phyloP scores from a whole-genome alignment of 371 early-diverging fungal species.

The Haplosporangium sp. region DNA sequence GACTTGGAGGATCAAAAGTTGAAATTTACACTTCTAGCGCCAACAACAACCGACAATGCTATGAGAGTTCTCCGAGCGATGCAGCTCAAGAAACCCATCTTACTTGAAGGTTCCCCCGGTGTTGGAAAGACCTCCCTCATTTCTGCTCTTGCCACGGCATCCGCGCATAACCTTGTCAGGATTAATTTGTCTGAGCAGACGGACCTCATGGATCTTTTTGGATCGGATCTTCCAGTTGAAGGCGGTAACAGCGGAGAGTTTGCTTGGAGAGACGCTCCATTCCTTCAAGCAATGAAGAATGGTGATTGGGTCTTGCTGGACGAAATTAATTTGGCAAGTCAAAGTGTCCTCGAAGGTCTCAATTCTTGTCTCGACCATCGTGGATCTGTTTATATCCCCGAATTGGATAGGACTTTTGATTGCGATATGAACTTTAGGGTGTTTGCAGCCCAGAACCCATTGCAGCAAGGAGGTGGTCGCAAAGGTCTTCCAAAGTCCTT shows the following conservation, averaged over 20 bases:
- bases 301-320: slow-evolving; percentile 99
- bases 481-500: slow-evolving; percentile 99
- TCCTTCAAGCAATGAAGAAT: slow-evolving; percentile 94
- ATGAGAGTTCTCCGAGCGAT: slow-evolving; percentile 95
- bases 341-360: slow-evolving; percentile 99
- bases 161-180: slow-evolving; percentile 90
- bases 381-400: slow-evolving; percentile 94
- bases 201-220: slow-evolving; percentile 99
- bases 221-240: slow-evolving; percentile 96
- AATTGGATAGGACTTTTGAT: slow-evolving; percentile 88
- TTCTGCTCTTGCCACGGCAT: slow-evolving; percentile 83
- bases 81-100: slow-evolving; percentile 92
- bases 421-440: slow-evolving; percentile 91
- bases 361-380: slow-evolving; percentile 99
- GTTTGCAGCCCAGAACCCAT: slow-evolving; percentile 99
- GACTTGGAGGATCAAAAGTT: slow-evolving; percentile 60
- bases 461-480: slow-evolving; percentile 97
- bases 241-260: slow-evolving; percentile 89
- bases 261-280: slow-evolving; percentile 97
- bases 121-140: slow-evolving; percentile 99
- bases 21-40: slow-evolving; percentile 88
- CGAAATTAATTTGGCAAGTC: slow-evolving; percentile 99
- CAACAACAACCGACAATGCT: slow-evolving; percentile 91
- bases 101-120: slow-evolving; percentile 98
- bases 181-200: slow-evolving; percentile 99